Evolutionary conservation across 176 grass and related monocot species (phyloP), one percentile per base, ranked within the genome.

Genomic region (Eragrostis curvula): DNA sequence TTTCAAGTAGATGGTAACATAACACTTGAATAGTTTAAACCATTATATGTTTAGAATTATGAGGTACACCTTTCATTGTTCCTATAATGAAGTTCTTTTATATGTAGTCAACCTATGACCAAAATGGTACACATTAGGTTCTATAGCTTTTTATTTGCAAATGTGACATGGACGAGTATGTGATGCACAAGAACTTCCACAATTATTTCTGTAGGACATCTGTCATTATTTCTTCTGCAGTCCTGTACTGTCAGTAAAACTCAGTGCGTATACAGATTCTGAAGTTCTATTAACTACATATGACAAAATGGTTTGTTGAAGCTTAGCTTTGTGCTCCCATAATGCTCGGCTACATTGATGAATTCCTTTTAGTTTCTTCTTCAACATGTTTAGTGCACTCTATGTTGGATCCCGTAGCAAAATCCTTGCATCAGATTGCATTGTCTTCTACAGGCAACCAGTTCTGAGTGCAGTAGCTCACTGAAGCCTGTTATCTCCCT

Each of bases 361-460:
- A 25, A 72, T 83, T 78, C 9, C 71, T 78, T 53, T 15, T 20
- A 2, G 50, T 74, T 36, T 67, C 15, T 58, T 50, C 23, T 45
- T 18, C 7, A 44, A 74, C 59, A 36, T 52, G 6, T 79, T 14
- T 48, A 24, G 68, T 79, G 10, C 30, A 0, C 9, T 39, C 42
- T 45, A 68, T 25, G 57, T n/a, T 53, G 49, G 68, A 68, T 51
- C 12, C 69, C 2, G 9, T 46, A 74, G 17, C 8, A 36, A 73
- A 79, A 68, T 41, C 23, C 55, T 75, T 61, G 45, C 51, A 70
- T 89, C 56, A 70, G 18, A 55, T 79, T 78, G 66, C 74, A 51
- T 27, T 53, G 14, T 63, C 28, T 39, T 45, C 25, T 76, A 56
- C 36, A 69, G 70, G 6, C 32, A 56, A 39, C 53, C 52, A 69